Base-by-base conservation (phyloP, 768 basidiomycete species). In the Termitomyces sp. region DNA sequence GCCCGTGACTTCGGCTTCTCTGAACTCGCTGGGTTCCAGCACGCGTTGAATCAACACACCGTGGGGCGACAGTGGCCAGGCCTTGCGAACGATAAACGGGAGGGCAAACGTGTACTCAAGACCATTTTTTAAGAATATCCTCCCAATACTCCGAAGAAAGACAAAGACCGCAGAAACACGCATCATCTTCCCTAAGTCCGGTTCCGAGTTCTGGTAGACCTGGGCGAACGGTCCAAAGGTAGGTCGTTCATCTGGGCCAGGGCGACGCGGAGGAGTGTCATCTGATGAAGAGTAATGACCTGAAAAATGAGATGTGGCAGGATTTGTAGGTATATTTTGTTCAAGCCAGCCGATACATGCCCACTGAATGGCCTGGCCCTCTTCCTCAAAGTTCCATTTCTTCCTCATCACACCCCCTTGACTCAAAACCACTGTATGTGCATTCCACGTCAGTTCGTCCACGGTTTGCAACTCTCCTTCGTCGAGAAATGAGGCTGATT, bases 11-110 rank as follows among this genome's bases (percentile, higher is more conserved):
- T 80, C 79, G 3, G 84, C 85, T 52, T 91, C 89, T 16, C 79
- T 75, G 5, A 86, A 64, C 65, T 94, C 91, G 6, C 74, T 72
- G 1, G 80, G 75, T 60, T 89, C 88, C 45, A 91, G 73, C 5
- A 82, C 80, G 25, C 91, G 77, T 62, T 93, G 88, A 40, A 94
- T 81, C 72, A 93, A 76, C 22, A 93, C 79, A 1, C 91, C 91
- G 58, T 89, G 85, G 1, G 91, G 91, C 54, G 75, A 76, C 20
- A 91, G 71, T 4, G 91, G 83, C 90, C 89, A 92, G 1, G 88
- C 91, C 56, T 76, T 82, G 35, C 86, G 78, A 3, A 91, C 88
- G 54, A 90, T 80, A 64, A 94, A 94, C 0, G 91, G 91, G 4
- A 94, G 71, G 27, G 87, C 81, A 65, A 91, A 86, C 1, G 88